These are phyloP conservation scores for Monilinia vaccinii-corymbosi DNA, from an alignment of 2,329 filamentous ascomycete genomes.

Conservation along the genomic window DNA sequence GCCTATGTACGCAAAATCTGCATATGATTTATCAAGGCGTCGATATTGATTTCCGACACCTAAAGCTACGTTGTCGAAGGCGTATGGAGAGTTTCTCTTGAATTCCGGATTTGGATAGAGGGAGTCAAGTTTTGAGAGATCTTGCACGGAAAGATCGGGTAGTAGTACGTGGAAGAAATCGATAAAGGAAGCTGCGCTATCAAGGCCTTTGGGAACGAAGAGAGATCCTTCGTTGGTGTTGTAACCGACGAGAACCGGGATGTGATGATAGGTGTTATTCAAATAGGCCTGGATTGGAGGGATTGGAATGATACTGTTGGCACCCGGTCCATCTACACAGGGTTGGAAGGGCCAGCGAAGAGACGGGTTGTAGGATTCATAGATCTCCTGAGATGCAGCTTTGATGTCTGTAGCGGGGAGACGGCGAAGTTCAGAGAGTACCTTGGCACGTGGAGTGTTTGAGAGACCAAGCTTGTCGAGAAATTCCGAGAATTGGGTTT, in stretches of 20 bases:
- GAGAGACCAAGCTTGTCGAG: slow-evolving; percentile 42
- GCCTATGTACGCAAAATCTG: slow-evolving; percentile 55
- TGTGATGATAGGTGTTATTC: slow-evolving; percentile 41
- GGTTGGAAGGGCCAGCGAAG: slow-evolving; percentile 60
- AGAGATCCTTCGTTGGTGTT: slow-evolving; percentile 59
- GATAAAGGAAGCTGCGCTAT: slow-evolving; percentile 43
- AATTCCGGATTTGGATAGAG: slow-evolving; percentile 53
- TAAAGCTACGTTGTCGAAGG: neutral
- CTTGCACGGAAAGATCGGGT: slow-evolving; percentile 42
- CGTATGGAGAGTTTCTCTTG: slow-evolving; percentile 26
- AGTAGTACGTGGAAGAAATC: slow-evolving; percentile 54
- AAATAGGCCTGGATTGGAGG: slow-evolving; percentile 52
- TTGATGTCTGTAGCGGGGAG: slow-evolving; percentile 34
- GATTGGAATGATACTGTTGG: slow-evolving; percentile 42
- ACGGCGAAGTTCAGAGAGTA: slow-evolving; percentile 44
- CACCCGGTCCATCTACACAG: slow-evolving; percentile 46
- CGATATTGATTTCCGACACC: slow-evolving; percentile 45
- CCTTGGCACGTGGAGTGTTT: slow-evolving; percentile 33
- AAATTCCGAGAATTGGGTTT: slow-evolving; percentile 47
- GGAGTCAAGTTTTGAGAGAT: slow-evolving; percentile 44
- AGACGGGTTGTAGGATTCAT: slow-evolving; percentile 34
- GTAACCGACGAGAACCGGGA: slow-evolving; percentile 61
- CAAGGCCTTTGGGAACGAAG: slow-evolving; percentile 45
- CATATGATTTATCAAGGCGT: slow-evolving; percentile 51
- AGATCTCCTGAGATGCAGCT: slow-evolving; percentile 37